Evolutionary conservation across 2,329 filamentous ascomycete genomes (phyloP).

Genomic region (Ophiocordyceps camponoti-leonardi): DNA sequence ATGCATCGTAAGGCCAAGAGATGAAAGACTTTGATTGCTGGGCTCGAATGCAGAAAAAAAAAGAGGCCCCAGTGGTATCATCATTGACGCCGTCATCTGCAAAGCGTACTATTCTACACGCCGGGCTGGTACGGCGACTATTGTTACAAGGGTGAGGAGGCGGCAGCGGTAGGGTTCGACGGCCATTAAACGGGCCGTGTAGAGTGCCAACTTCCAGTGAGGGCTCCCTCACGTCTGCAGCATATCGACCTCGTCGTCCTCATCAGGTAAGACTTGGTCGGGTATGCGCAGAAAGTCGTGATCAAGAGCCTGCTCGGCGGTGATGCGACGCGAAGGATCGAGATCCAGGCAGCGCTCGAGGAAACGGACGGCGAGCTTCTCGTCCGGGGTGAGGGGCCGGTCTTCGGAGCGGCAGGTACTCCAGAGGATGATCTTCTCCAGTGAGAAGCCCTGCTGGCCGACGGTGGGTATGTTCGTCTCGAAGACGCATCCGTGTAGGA

Average conservation of each 20-base stretch:
- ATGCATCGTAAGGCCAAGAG: not conserved
- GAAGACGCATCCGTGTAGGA: slow-evolving; percentile 79
- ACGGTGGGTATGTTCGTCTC: slow-evolving; percentile 89
- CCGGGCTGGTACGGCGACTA: not conserved
- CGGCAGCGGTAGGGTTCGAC: not conserved
- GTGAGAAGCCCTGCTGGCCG: slow-evolving; percentile 64
- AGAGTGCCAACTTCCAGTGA: not conserved
- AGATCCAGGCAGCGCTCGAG: slow-evolving; percentile 57
- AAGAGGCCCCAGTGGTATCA: not conserved
- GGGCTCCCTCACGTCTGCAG: slow-evolving; percentile 13
- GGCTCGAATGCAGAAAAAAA: not conserved
- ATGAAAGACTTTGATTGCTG: not conserved
- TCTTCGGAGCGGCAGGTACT: slow-evolving; percentile 60
- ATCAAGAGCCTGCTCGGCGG: slow-evolving; percentile 53
- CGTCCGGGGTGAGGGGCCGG: slow-evolving; percentile 42
- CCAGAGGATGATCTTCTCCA: slow-evolving; percentile 93
- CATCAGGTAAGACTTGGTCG: slow-evolving; percentile 13
- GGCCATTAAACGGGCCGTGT: not conserved
- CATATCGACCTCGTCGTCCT: slow-evolving; percentile 36
- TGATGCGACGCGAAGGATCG: slow-evolving; percentile 57
- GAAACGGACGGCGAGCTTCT: slow-evolving; percentile 58
- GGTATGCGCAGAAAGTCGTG: slow-evolving; percentile 47
- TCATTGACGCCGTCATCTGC: not conserved
- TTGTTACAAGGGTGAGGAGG: not conserved
- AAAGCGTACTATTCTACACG: not conserved